phyloP scores from a whole-genome alignment of 305 asterid species.

The Solanum chacoense region DNA sequence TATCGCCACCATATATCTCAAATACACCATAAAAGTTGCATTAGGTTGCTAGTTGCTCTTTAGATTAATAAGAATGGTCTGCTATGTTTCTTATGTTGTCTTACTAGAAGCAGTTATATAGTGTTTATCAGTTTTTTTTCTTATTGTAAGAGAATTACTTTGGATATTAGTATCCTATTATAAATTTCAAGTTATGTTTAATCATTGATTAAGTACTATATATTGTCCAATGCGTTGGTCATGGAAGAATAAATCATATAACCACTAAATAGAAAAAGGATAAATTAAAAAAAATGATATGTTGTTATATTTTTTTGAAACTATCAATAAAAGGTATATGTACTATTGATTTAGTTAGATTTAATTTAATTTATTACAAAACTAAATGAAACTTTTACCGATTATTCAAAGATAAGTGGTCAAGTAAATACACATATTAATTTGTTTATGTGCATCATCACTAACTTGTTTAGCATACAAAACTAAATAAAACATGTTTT shows the following conservation, averaged over 20 bases:
- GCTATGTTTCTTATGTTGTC: background rate
- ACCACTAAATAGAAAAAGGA: too few relatives aligned
- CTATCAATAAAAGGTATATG: background rate
- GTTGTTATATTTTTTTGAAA: too few relatives aligned
- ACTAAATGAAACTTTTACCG: background rate
- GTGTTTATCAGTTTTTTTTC: background rate
- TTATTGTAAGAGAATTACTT: background rate
- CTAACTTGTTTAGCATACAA: background rate
- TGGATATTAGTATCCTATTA: background rate
- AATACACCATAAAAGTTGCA: background rate
- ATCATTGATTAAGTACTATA: background rate
- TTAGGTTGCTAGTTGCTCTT: background rate
- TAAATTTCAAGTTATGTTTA: background rate
- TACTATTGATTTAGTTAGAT: too few relatives aligned
- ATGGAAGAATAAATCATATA: too few relatives aligned
- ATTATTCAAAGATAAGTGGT: background rate
- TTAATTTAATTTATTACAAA: background rate
- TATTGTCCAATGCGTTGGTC: background rate
- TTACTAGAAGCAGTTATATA: too few relatives aligned
- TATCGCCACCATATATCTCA: background rate
- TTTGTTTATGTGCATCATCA: background rate
- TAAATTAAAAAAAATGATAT: too few relatives aligned
- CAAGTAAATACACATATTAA: background rate
- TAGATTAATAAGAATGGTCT: background rate
- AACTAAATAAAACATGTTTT: background rate